Evolutionary conservation across 306 rosid genomes (phyloP).

Genomic region (Hippophae rhamnoides): DNA sequence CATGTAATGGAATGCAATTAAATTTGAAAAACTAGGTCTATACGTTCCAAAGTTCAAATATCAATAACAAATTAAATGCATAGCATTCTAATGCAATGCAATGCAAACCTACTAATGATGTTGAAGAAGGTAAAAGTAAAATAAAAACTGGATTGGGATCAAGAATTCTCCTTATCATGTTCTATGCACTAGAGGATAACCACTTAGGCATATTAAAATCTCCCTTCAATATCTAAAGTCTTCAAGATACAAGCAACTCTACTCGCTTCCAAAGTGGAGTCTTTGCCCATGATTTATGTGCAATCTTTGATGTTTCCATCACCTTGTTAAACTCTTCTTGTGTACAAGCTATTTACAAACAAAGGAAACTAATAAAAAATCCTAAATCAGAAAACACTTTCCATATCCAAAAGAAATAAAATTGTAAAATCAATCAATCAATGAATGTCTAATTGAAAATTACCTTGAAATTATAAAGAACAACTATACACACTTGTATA

Average conservation of each 20-base stretch:
- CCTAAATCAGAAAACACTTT: not conserved
- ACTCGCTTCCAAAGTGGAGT: conserved; percentile 1
- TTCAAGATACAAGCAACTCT: not conserved
- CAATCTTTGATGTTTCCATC: not conserved
- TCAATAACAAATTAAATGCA: too few species aligned
- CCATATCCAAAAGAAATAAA: not conserved
- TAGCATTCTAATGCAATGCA: too few species aligned
- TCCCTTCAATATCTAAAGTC: conserved; percentile 61
- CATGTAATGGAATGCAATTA: conserved; percentile 24
- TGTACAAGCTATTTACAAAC: not conserved
- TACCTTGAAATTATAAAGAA: not conserved
- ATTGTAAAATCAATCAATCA: not conserved
- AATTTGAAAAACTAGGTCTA: too few species aligned
- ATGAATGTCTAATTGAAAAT: not conserved
- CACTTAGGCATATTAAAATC: conserved; percentile 59
- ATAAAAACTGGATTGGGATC: conserved; percentile 53
- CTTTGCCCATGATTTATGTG: not conserved
- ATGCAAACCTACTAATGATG: too few species aligned
- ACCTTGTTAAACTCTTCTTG: not conserved
- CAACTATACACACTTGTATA: too few species aligned
- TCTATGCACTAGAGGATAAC: conserved; percentile 59
- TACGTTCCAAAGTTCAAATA: too few species aligned
- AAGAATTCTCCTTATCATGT: conserved; percentile 61
- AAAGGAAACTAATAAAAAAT: not conserved
- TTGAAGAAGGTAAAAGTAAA: too few species aligned